Conservation (phyloP, 2,329 filamentous ascomycete genomes). For the Sporothrix inflata region DNA sequence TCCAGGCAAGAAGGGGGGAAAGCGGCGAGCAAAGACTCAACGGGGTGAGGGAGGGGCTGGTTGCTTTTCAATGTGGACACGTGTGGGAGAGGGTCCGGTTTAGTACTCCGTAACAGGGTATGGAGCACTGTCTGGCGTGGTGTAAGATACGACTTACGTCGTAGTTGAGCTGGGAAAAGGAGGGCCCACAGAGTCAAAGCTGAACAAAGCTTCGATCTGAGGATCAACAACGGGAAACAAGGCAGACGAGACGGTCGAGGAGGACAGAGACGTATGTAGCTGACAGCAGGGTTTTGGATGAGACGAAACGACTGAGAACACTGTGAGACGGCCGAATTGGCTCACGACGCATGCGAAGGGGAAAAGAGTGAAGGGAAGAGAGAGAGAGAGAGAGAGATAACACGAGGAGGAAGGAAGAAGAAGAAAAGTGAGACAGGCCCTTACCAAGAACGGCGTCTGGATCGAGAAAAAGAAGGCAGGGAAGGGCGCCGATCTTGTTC, state of each 20-base stretch:
- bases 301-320: background rate
- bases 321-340: background rate
- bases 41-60: background rate
- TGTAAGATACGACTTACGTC: background rate
- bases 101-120: constrained; percentile 2
- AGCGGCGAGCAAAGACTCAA: constrained; percentile 1
- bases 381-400: constrained; percentile 7
- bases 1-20: background rate
- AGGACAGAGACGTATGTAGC: background rate
- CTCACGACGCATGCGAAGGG: constrained; percentile 1
- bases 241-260: background rate
- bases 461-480: background rate
- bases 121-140: constrained; percentile 18
- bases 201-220: constrained; percentile 16
- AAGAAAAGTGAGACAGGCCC: constrained; percentile 13
- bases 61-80: constrained; percentile 28
- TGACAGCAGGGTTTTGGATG: background rate
- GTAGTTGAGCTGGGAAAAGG: constrained; percentile 1
- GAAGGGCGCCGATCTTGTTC: background rate
- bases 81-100: constrained; percentile 25
- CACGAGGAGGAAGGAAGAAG: background rate
- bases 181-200: constrained; percentile 24
- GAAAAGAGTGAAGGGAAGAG: background rate
- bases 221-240: constrained; percentile 5
- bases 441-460: background rate